Evolutionary conservation across 2,329 filamentous ascomycete genomes (phyloP), one percentile per base, ranked within the genome.

Genomic region (Capronia americana): DNA sequence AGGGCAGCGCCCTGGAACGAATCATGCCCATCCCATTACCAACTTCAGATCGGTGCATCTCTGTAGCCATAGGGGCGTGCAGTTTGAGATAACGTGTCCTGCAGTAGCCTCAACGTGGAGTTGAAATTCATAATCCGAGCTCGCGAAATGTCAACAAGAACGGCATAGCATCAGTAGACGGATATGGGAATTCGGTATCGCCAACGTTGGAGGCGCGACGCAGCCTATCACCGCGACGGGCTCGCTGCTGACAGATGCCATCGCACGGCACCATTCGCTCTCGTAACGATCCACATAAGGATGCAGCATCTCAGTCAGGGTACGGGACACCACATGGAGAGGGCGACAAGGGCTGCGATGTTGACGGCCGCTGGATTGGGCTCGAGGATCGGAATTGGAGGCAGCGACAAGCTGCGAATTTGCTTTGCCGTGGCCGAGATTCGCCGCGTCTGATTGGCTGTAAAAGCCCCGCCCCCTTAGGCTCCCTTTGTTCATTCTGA

Each of bases 71-170:
- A 17, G 24, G 41, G 30, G 28, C 54, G 23, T 53, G 11, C 14
- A 38, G 23, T 30, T 41, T 30, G 10, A 57, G 46, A 26, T 53
- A 8, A 32, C 6, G 28, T 46, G 26, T 26, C 26, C 26, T 23
- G 50, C 38, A 32, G 38, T 14, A 44, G 23, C 20, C n/a, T 34
- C 14, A 20, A 23, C 46, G 46, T 26, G 32, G 23, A 24, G 26
- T 20, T 23, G 28, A 55, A 34, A 23, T 55, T 44, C 14, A 48
- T 62, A 56, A 48, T 62, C 58, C 44, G n/a, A 54, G 24, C 57
- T 64, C 62, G 62, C 56, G 62, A 38, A 64, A 64, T 64, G 62
- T 56, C 51, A 55, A 55, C 56, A 48, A 56, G 30, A 56, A 60
- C 24, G 57, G 62, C 14, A 44, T n/a, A n/a, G 38, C 38, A 44